Conservation (phyloP, 352 stramenopile genomes). For the Pythium inflatum region DNA sequence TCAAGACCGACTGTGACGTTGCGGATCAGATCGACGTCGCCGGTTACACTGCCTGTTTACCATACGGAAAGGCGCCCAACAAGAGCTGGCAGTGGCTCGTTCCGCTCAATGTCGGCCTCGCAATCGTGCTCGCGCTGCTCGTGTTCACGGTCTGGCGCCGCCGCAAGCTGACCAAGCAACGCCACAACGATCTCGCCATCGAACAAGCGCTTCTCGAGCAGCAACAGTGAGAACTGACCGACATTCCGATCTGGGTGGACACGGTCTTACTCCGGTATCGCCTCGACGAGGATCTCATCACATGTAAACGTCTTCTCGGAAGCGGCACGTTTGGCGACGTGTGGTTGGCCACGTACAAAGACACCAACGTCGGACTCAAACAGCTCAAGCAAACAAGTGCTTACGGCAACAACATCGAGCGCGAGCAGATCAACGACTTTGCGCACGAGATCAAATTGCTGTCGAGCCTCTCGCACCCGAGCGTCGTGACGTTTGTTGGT, state of each 20-base stretch:
- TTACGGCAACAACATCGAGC: background rate
- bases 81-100: slow-evolving; percentile 18
- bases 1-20: background rate
- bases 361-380: slow-evolving; percentile 15
- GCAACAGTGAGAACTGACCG: background rate
- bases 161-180: slow-evolving; percentile 1
- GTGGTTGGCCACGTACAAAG: slow-evolving; percentile 30
- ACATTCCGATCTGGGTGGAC: slow-evolving; percentile 17
- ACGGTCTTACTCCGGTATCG: slow-evolving; percentile 16
- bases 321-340: slow-evolving; percentile 33
- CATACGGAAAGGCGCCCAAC: background rate
- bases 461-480: slow-evolving; percentile 15
- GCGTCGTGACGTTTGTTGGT: slow-evolving; percentile 30
- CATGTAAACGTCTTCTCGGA: slow-evolving; percentile 7
- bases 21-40: background rate
- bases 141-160: slow-evolving; percentile 2
- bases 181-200: background rate
- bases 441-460: slow-evolving; percentile 32
- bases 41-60: background rate
- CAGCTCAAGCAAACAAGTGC: slow-evolving; percentile 9
- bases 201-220: background rate
- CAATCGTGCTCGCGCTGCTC: slow-evolving; percentile 1
- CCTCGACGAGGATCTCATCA: slow-evolving; percentile 15
- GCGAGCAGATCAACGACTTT: slow-evolving; percentile 15
- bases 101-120: slow-evolving; percentile 20